A percentile compares a stretch with the other conserved stretches of the same genome.
phyloP scores from a whole-genome alignment of 495 filamentous ascomycete species.

The Sordaria brevicollis region DNA sequence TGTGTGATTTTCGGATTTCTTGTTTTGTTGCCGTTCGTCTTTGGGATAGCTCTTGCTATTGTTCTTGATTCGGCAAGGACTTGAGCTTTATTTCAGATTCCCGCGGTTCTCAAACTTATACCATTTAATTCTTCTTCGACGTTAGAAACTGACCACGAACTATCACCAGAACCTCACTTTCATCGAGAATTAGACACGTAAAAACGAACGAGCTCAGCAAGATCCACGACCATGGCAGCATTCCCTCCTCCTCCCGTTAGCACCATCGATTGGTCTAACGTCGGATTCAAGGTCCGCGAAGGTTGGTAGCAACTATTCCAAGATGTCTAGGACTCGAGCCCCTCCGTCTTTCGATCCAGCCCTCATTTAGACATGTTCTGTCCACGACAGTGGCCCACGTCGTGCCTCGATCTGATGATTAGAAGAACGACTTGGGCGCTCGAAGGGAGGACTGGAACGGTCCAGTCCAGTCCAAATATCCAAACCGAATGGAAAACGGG shows the following conservation, averaged over 20 bases:
- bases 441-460: too few relatives aligned
- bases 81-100: neutral
- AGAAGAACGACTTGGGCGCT: too few relatives aligned
- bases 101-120: neutral
- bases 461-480: neutral
- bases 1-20: neutral
- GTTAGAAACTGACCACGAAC: neutral
- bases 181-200: neutral
- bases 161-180: neutral
- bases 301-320: conserved; percentile 35
- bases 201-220: neutral
- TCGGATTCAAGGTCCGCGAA: conserved; percentile 87
- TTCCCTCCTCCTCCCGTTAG: conserved; percentile 78
- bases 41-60: neutral
- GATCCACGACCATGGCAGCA: conserved; percentile 24
- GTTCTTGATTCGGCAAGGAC: neutral
- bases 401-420: too few relatives aligned
- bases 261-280: conserved; percentile 82
- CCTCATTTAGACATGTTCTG: neutral
- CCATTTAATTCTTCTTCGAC: neutral
- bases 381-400: neutral
- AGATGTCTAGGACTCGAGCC: neutral
- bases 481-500: too few relatives aligned
- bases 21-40: neutral
- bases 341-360: neutral